Evolutionary conservation across 1,284 basidiomycete genomes (phyloP), one percentile per base, ranked within the genome.

Genomic region (Veloboletus limbatus): DNA sequence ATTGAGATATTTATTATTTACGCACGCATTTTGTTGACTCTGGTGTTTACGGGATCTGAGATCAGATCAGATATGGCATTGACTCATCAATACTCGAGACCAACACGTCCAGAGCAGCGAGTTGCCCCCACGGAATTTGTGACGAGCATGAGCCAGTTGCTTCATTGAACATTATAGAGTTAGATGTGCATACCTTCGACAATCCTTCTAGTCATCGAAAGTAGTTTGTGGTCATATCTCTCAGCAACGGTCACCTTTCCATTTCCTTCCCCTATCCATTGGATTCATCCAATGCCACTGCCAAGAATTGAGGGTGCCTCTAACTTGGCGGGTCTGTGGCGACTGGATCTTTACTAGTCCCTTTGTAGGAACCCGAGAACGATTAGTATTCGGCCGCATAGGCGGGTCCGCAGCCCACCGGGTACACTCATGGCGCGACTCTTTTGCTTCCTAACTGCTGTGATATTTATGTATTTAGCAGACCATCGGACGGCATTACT

Each of bases 311-410:
- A 27, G 27, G 24, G 40, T 49, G 11, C 50, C 51, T 32, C 11
- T 35, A 18, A 48, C 50, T 20, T 53, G 50, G 50, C 45, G 45
- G 40, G 44, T 52, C 17, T 1, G 50, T 53, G 6, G 8, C 21
- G 21, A 16, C 21, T 17, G 8, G 17, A 2, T 14, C 8, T 22
- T 52, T 33, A 47, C 26, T 3, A 14, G 22, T 17, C 9, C 13
- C 20, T 22, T n/a, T 9, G 5, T 22, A 51, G 49, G 43, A 47
- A 6, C 49, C 49, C 26, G 25, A 18, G 27, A 47, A 22, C 30
- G 41, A 25, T 8, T 33, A 52, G 51, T 54, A 45, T 41, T 56
- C 49, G 11, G 35, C 41, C 10, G 41, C 33, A 16, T 48, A 38
- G 41, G 25, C 33, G 3, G 53, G 51, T 11, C 43, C 51, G 3